Conservation (phyloP, 352 stramenopile species). For the Thalassiosira hispida region DNA sequence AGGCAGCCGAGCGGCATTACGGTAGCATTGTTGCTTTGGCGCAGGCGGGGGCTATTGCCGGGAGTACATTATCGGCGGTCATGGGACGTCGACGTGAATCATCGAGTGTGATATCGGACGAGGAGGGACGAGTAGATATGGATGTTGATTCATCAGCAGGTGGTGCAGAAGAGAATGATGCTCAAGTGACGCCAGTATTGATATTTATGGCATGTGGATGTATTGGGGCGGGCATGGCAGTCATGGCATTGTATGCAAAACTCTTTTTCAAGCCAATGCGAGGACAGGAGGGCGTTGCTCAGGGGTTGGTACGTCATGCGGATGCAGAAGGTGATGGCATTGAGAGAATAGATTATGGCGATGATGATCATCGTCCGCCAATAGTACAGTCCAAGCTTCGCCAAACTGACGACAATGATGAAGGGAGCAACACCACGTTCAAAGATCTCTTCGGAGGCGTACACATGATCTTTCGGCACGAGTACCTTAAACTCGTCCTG, state of each 20-base stretch:
- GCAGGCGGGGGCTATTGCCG: slow-evolving; percentile 84
- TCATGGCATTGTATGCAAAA: slow-evolving; percentile 26
- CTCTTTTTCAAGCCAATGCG: slow-evolving; percentile 48
- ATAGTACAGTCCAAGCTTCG: neutral
- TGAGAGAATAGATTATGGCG: neutral
- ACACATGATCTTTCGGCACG: slow-evolving; percentile 80
- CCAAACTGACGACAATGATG: too few relatives aligned
- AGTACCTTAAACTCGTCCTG: slow-evolving; percentile 85
- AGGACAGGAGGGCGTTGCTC: neutral
- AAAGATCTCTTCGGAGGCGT: slow-evolving; percentile 63
- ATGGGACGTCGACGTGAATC: neutral
- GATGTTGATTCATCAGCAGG: neutral
- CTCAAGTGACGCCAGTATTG: slow-evolving; percentile 37
- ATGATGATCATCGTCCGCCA: neutral
- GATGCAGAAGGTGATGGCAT: neutral
- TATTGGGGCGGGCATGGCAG: slow-evolving; percentile 28
- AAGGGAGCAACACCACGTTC: neutral
- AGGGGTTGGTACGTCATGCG: neutral
- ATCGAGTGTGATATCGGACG: neutral
- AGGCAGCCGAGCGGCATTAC: slow-evolving; percentile 86
- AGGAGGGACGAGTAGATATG: slow-evolving; percentile 12
- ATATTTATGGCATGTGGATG: slow-evolving; percentile 47
- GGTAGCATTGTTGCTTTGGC: slow-evolving; percentile 87
- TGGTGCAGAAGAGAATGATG: slow-evolving; percentile 12
- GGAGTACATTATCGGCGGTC: slow-evolving; percentile 74